Percentiles rank a stretch among this genome's conserved stretches.
phyloP scores from a whole-genome alignment of 169 alveolate species.

The Cryptosporidium bovis region DNA sequence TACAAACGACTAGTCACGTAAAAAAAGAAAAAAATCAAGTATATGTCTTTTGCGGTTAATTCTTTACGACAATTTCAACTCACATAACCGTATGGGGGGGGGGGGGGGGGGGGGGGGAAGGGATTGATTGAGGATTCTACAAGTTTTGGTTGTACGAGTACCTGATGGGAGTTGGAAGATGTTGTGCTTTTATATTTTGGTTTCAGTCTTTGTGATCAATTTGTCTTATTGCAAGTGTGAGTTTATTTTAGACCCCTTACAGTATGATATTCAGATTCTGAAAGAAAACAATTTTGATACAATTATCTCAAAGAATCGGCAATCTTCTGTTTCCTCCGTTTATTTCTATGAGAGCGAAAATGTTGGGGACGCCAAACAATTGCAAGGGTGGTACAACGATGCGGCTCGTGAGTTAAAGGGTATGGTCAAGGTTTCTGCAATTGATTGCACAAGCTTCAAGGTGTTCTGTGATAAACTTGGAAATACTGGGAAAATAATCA shows the following conservation, averaged over 20 bases:
- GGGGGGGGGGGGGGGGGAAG: neutral
- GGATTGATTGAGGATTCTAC: too few relatives aligned
- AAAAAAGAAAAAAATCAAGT: neutral
- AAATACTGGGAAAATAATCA: slow-evolving; percentile 80
- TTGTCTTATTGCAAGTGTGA: neutral
- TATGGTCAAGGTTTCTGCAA: slow-evolving; percentile 84
- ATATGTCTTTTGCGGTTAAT: slow-evolving; percentile 40
- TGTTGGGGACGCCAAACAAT: slow-evolving; percentile 74
- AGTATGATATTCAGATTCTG: slow-evolving; percentile 58
- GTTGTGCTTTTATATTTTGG: neutral
- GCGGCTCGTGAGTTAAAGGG: slow-evolving; percentile 87
- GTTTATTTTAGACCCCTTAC: slow-evolving; percentile 51
- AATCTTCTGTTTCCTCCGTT: slow-evolving; percentile 81
- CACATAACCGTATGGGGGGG: neutral
- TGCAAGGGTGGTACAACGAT: slow-evolving; percentile 80
- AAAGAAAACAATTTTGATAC: slow-evolving; percentile 78
- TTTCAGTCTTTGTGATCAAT: neutral
- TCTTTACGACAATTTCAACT: neutral
- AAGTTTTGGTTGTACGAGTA: too few relatives aligned
- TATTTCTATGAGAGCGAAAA: slow-evolving; percentile 82
- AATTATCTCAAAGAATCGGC: slow-evolving; percentile 78
- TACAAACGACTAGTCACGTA: neutral
- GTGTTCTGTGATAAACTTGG: slow-evolving; percentile 82
- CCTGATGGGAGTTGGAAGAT: neutral
- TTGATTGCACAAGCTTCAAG: slow-evolving; percentile 83